Percentiles rank a stretch among this genome's conserved stretches.
Conservation (phyloP, 352 stramenopile species). For the Aphanomyces euteiches region DNA sequence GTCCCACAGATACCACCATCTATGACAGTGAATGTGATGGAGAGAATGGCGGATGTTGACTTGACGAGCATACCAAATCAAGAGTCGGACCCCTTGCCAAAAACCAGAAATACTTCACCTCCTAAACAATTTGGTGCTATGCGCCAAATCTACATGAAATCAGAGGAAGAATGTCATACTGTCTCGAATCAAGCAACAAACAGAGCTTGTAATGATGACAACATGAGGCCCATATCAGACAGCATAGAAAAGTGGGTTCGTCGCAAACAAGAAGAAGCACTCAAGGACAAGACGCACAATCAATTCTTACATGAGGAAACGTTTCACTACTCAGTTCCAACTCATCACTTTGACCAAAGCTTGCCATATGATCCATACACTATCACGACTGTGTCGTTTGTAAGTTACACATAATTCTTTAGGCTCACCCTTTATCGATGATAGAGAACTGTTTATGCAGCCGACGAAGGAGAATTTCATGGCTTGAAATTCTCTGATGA, state of each 20-base stretch:
- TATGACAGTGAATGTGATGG: neutral
- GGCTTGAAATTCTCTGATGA: slow-evolving; percentile 34
- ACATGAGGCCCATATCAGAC: too few species aligned
- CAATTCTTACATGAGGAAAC: slow-evolving; percentile 33
- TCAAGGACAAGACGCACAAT: neutral
- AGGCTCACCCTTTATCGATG: neutral
- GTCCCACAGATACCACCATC: neutral
- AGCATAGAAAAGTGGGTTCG: slow-evolving; percentile 11
- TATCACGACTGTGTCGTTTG: slow-evolving; percentile 55
- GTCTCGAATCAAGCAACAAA: too few species aligned
- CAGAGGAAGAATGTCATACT: neutral
- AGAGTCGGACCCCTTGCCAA: neutral
- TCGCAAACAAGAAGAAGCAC: neutral
- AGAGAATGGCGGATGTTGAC: neutral
- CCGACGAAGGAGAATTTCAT: slow-evolving; percentile 34
- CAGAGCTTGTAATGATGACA: too few species aligned
- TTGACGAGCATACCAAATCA: neutral
- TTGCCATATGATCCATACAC: slow-evolving; percentile 64
- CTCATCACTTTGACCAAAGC: slow-evolving; percentile 47
- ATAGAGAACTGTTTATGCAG: slow-evolving; percentile 14
- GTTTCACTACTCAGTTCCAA: slow-evolving; percentile 64
- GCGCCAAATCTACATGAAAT: slow-evolving; percentile 14
- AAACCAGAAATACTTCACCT: slow-evolving; percentile 7
- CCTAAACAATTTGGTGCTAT: slow-evolving; percentile 8
- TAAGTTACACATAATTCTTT: slow-evolving; percentile 31